Evolutionary conservation across 1,284 basidiomycete genomes (phyloP), one percentile per base, ranked within the genome.

Genomic region (Marasmius fiardii): DNA sequence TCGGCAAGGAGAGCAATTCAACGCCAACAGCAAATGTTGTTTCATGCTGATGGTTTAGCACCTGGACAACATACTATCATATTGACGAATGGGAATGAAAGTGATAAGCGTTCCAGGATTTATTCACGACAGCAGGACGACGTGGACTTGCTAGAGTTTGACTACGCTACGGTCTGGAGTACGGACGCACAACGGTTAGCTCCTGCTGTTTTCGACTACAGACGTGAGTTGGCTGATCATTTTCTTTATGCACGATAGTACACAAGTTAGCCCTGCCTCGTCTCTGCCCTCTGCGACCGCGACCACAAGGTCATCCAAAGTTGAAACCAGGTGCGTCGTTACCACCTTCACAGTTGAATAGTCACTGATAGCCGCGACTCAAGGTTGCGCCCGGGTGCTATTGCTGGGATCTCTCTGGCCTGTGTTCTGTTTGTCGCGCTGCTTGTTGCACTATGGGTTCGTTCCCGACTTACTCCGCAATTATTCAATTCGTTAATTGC

Each of bases 1-100:
- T 56, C 58, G 34, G 63, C 63, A 1, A 56, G 51, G 2, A 45
- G 43, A 11, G 26, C 41, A 4, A 52, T 52, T 24, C 57, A 39
- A n/a, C 39, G 35, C 7, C 14, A 45, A 1, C 39, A 60, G 34
- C 54, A 55, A 24, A 47, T 63, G 35, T 47, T 67, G 16, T 65
- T 60, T 53, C 59, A 66, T 39, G 62, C 61, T 11, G 61, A 63
- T 37, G 63, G 64, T 51, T 43, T 65, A 2, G 62, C 61, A 3
- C 51, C 58, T 3, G 63, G 62, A 14, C 55, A 58, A 18, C 64
- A 63, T 52, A 56, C 59, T 3, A 39, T 67, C 5, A 45, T 39
- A 1, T 47, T 64, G 8, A 55, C 51, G 21, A 64, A 64, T 35
- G 33, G 41, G 5, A 12, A 43, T 16, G 14, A 7, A 18, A 45